Evolutionary conservation across 345 rosid species (phyloP).

Genomic region (Balakata baccata): DNA sequence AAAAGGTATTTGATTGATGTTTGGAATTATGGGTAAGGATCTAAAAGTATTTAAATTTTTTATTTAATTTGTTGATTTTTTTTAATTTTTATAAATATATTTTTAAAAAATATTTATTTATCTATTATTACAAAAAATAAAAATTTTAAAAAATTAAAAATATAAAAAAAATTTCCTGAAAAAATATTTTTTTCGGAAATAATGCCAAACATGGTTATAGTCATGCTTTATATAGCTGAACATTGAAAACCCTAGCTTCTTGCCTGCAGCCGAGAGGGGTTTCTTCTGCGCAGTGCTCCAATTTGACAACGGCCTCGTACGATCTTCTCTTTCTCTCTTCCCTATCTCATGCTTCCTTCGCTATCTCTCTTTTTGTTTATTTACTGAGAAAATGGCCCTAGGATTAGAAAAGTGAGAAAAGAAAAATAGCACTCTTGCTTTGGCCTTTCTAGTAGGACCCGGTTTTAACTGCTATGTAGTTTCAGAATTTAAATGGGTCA

Average conservation of each 20-base stretch:
- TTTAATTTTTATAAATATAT: no score
- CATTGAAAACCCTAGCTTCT: not conserved
- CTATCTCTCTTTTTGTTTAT: not conserved
- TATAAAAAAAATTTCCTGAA: no score
- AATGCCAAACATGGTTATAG: no score
- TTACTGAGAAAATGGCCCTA: not conserved
- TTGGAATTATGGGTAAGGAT: no score
- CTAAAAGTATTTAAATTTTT: no score
- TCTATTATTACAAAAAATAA: no score
- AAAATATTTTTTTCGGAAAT: no score
- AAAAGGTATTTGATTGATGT: not conserved
- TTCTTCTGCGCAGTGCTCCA: slow-evolving; percentile 1
- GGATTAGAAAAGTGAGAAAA: not conserved
- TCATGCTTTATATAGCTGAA: not conserved
- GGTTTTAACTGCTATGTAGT: not conserved
- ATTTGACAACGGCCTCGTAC: not conserved
- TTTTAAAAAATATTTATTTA: no score
- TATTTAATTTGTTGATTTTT: no score
- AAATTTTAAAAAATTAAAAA: no score
- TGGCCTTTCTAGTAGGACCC: not conserved
- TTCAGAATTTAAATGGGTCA: not conserved
- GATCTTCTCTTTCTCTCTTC: not conserved
- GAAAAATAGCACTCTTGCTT: not conserved
- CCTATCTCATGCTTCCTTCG: not conserved
- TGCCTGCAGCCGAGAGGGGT: slow-evolving; percentile 2